Conservation (phyloP, 2,329 filamentous ascomycete species). For the Fusarium guadeloupense region DNA sequence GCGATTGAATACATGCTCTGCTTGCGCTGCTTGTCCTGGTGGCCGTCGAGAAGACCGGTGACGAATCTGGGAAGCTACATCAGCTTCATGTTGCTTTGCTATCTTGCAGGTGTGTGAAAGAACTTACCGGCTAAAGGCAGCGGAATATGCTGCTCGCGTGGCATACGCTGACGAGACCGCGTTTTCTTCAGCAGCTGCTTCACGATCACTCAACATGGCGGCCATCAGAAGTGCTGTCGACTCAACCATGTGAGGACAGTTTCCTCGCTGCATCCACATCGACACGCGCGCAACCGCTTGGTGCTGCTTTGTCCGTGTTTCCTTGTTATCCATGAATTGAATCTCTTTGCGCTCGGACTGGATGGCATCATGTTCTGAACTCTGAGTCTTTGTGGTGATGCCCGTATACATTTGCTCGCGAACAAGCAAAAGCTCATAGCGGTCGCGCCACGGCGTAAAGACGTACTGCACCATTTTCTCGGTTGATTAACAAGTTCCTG, state of each 20-base stretch:
- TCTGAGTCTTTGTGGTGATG: conserved; percentile 6
- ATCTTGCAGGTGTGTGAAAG: neutral
- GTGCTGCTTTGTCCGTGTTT: conserved; percentile 49
- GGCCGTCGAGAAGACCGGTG: conserved; percentile 79
- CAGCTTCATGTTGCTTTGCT: neutral
- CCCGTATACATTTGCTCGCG: conserved; percentile 69
- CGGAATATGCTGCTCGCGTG: conserved; percentile 74
- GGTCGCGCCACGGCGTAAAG: conserved; percentile 77
- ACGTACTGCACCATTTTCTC: conserved; percentile 72
- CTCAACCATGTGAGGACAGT: conserved; percentile 81
- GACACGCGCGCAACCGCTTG: conserved; percentile 66
- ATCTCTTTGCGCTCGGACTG: neutral
- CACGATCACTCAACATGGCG: conserved; percentile 71
- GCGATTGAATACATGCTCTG: conserved; percentile 78
- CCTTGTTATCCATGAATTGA: conserved; percentile 9
- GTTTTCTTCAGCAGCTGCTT: conserved; percentile 43
- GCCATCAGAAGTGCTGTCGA: conserved; percentile 78
- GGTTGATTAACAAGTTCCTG: neutral
- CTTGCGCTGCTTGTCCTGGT: conserved; percentile 73
- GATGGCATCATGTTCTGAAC: neutral
- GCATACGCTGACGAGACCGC: conserved; percentile 64
- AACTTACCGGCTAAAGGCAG: conserved; percentile 76
- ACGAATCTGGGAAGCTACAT: conserved; percentile 67
- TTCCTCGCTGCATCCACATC: conserved; percentile 77
- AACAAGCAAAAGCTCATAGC: conserved; percentile 71